phyloP scores from a whole-genome alignment of 1,284 basidiomycete species.

The Cutaneotrichosporon dermatis region DNA sequence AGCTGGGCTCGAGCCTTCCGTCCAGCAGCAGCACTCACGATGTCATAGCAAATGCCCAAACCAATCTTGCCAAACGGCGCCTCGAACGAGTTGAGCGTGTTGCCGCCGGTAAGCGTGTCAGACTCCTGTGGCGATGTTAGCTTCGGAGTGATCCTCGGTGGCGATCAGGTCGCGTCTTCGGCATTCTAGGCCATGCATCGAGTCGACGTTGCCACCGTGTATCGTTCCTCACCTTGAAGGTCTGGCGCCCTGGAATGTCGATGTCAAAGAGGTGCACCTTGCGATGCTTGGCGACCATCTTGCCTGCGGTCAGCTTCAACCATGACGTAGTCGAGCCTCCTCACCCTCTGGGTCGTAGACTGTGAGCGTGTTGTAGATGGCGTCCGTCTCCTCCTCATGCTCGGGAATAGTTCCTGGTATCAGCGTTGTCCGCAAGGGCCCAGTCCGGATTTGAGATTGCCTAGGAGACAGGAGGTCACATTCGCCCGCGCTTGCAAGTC shows the following conservation, averaged over 20 bases:
- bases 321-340: slow-evolving; percentile 10
- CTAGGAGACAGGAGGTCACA: too few relatives aligned
- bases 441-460: too few relatives aligned
- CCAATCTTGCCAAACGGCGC: slow-evolving; percentile 58
- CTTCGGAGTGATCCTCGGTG: background rate
- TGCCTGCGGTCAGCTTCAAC: slow-evolving; percentile 53
- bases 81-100: slow-evolving; percentile 73
- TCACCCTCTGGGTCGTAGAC: slow-evolving; percentile 81
- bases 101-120: slow-evolving; percentile 81
- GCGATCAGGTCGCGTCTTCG: slow-evolving; percentile 2
- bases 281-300: slow-evolving; percentile 80
- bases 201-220: background rate
- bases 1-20: background rate
- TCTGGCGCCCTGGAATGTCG: slow-evolving; percentile 94
- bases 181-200: background rate
- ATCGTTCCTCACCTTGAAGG: slow-evolving; percentile 70
- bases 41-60: slow-evolving; percentile 53
- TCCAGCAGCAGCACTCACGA: slow-evolving; percentile 32
- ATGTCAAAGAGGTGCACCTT: slow-evolving; percentile 99
- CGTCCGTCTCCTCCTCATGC: slow-evolving; percentile 58
- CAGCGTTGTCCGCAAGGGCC: background rate
- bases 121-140: slow-evolving; percentile 65
- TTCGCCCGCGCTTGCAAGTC: background rate
- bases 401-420: slow-evolving; percentile 81
- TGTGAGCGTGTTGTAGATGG: slow-evolving; percentile 88